These are phyloP conservation scores for Medicago lupulina DNA, from an alignment of 306 rosid genomes.

Conservation along the genomic window DNA sequence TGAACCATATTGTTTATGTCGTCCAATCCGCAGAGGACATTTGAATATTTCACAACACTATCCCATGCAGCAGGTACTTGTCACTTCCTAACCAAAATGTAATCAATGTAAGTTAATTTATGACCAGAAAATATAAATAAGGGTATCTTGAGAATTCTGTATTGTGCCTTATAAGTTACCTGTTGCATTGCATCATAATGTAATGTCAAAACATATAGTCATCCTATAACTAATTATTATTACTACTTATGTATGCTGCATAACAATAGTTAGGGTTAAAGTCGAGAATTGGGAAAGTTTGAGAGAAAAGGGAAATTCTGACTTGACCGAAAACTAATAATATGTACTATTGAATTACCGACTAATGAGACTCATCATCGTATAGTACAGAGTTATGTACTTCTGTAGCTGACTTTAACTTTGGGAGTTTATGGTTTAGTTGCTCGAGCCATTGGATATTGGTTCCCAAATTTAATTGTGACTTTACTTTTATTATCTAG, in stretches of 20 bases:
- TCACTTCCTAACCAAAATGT: slow-evolving; percentile 35
- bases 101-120: background rate
- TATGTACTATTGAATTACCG: background rate
- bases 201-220: background rate
- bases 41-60: slow-evolving; percentile 85
- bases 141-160: slow-evolving; percentile 12
- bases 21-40: slow-evolving; percentile 96
- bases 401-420: background rate
- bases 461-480: slow-evolving; percentile 14
- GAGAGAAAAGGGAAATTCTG: background rate
- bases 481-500: background rate
- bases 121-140: background rate
- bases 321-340: background rate
- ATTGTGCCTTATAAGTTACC: background rate
- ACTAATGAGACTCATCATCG: too few relatives aligned
- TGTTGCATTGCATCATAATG: slow-evolving; percentile 3
- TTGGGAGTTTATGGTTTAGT: slow-evolving; percentile 9
- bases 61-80: slow-evolving; percentile 91
- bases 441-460: slow-evolving; percentile 1
- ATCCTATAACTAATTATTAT: background rate
- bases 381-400: background rate
- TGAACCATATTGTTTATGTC: slow-evolving; percentile 79
- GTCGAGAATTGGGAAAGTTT: background rate
- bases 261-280: background rate
- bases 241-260: background rate